These are phyloP conservation scores for Gloeostereum incarnatum DNA, from an alignment of 768 basidiomycete genomes.

Conservation along the genomic window DNA sequence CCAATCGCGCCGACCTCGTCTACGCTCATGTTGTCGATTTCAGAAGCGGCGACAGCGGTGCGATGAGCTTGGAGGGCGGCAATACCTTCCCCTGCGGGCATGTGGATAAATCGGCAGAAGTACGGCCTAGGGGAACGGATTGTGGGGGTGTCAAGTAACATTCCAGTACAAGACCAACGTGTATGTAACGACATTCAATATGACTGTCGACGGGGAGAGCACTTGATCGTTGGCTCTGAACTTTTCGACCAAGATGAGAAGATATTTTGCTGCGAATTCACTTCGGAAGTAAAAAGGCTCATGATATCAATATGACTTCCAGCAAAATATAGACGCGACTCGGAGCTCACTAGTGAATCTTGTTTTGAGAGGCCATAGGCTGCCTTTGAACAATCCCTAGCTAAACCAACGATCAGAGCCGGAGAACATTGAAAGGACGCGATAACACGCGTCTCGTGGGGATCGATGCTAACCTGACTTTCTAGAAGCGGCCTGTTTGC, in stretches of 20 bases:
- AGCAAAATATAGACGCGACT: background rate
- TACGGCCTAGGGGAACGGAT: slow-evolving; percentile 22
- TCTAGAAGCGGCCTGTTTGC: background rate
- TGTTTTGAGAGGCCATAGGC: slow-evolving; percentile 10
- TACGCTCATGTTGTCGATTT: slow-evolving; percentile 11
- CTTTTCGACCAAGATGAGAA: slow-evolving; percentile 21
- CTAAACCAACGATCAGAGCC: slow-evolving; percentile 8
- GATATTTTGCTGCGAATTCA: slow-evolving; percentile 28
- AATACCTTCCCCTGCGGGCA: slow-evolving; percentile 19
- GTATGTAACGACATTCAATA: slow-evolving; percentile 24
- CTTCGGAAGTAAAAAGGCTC: slow-evolving; percentile 6
- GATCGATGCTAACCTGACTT: no score
- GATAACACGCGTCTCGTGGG: no score
- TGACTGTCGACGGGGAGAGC: slow-evolving; percentile 14
- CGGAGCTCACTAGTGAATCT: slow-evolving; percentile 12
- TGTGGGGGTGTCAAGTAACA: background rate
- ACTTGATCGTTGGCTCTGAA: slow-evolving; percentile 16
- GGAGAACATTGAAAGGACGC: background rate
- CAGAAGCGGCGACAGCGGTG: slow-evolving; percentile 15
- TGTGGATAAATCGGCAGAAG: slow-evolving; percentile 27
- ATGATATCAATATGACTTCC: background rate
- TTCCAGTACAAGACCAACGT: slow-evolving; percentile 16
- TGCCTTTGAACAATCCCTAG: slow-evolving; percentile 17
- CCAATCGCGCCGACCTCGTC: slow-evolving; percentile 23
- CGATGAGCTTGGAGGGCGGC: slow-evolving; percentile 26